These are phyloP conservation scores for Podaxis sp. DNA, from an alignment of 768 basidiomycete species.

Conservation along the genomic window DNA sequence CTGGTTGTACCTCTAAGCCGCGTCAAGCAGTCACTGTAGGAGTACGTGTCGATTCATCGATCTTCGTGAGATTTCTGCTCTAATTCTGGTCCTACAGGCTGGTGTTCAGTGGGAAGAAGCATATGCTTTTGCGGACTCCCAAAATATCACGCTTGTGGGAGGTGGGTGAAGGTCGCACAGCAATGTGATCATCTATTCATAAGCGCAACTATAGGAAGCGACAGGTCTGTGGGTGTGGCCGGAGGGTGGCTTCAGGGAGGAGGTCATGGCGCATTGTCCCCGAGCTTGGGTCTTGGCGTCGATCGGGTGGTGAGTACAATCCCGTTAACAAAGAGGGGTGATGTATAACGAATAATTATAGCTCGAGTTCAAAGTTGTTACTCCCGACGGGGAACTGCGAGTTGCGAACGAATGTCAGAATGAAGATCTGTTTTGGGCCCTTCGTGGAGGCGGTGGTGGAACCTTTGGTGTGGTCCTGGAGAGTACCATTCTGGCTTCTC, in stretches of 20 bases:
- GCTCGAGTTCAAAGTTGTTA: conserved; percentile 35
- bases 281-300: conserved; percentile 45
- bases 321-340: not conserved
- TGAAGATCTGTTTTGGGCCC: conserved; percentile 44
- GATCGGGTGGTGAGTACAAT: conserved; percentile 40
- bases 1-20: conserved; percentile 29
- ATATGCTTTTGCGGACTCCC: conserved; percentile 41
- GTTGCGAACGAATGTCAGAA: conserved; percentile 43
- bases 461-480: conserved; percentile 41
- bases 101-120: conserved; percentile 46
- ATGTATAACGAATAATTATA: not conserved
- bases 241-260: conserved; percentile 49
- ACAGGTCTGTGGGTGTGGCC: conserved; percentile 39
- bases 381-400: conserved; percentile 41
- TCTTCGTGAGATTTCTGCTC: not conserved
- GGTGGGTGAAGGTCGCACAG: conserved; percentile 23
- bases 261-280: conserved; percentile 43
- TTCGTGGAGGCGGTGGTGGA: conserved; percentile 42
- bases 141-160: conserved; percentile 47
- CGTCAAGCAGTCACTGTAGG: conserved; percentile 34
- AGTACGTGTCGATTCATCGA: conserved; percentile 24
- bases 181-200: not conserved
- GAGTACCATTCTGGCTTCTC: conserved; percentile 37
- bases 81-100: conserved; percentile 28
- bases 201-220: conserved; percentile 22